Base-by-base conservation (phyloP, 352 stramenopile genomes). In the Phytophthora hybrid region DNA sequence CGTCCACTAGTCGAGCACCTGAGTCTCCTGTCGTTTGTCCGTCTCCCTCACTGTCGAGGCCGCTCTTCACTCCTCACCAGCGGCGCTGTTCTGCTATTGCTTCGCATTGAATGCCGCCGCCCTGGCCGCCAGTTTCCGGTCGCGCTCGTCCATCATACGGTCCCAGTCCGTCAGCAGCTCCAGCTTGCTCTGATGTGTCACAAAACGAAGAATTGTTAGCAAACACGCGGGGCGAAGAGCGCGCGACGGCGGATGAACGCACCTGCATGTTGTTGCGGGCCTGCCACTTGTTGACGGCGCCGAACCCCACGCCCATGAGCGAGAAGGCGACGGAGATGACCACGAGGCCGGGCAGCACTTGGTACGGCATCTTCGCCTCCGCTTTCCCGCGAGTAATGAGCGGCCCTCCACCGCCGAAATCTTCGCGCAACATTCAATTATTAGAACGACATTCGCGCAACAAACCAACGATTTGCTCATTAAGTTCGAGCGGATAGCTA, bases 131-230 rank as follows among this genome's bases (percentile, higher is more conserved):
- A 93, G 59, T 79, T 87, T 90, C 29, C 87, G 84, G 81, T 94
- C 85, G 14, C 87, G 84, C 16, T 92, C 84, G 66, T 94, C 85
- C 85, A 94, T 94, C 83, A 90, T 85, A 61, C 84, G 84, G 76
- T 94, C 87, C 85, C 85, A 94, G 73, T 93, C 81, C 62, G 87
- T 92, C 66, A 94, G 55, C 72, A 92, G 73, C 61, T 92, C 77
- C 59, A 94, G 75, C 66, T 94, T 94, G 83, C 81, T 90, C 87
- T 94, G 59, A 47, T 31, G 34, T 14, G 31, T 39, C 44, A 31
- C 46, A 66, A 23, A 13, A 21, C 18, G 32, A 11, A 46, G 11
- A 26, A 13, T 21, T 56, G 39, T 73, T 68, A 69, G 34, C 49
- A 64, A 41, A 14, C 16, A 66, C 41, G 46, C 11, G 16, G 41